These are phyloP conservation scores for Kwoniella shivajii DNA, from an alignment of 1,284 basidiomycete species.

Conservation along the genomic window DNA sequence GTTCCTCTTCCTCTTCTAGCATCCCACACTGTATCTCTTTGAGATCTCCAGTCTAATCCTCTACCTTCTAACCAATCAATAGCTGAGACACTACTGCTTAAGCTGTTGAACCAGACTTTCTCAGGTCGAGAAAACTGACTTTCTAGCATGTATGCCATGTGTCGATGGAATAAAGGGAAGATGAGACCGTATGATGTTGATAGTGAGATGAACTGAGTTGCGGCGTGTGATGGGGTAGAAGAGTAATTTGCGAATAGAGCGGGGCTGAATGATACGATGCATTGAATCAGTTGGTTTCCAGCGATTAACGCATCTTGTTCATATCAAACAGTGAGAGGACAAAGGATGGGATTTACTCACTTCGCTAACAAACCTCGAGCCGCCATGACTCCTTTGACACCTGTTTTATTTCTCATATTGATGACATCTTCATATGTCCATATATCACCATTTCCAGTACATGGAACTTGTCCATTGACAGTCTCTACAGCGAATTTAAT, in stretches of 20 bases:
- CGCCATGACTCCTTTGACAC: conserved; percentile 62
- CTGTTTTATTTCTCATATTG: conserved; percentile 56
- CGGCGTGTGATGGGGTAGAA: conserved; percentile 57
- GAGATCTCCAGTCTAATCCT: conserved; percentile 39
- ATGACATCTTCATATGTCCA: conserved; percentile 59
- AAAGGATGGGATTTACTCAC: conserved; percentile 48
- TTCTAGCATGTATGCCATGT: conserved; percentile 63
- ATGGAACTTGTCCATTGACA: conserved; percentile 58
- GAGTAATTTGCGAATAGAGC: conserved; percentile 61
- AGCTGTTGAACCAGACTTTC: conserved; percentile 59
- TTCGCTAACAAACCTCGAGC: conserved; percentile 64
- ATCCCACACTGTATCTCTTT: conserved; percentile 38
- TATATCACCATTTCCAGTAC: conserved; percentile 63
- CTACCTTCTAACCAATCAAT: conserved; percentile 58
- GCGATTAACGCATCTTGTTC: too few relatives aligned
- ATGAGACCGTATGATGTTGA: conserved; percentile 58
- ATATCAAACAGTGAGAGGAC: not conserved
- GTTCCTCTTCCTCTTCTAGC: conserved; percentile 32
- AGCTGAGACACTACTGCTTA: conserved; percentile 56
- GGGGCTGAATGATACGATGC: conserved; percentile 33
- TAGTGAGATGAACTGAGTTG: conserved; percentile 58
- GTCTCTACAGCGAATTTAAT: conserved; percentile 61
- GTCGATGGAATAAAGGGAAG: conserved; percentile 58
- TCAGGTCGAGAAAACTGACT: conserved; percentile 56
- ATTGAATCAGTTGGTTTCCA: too few relatives aligned